Evolutionary conservation across 768 basidiomycete species (phyloP), one percentile per base, ranked within the genome.

Genomic region (Lyophyllum decastes): DNA sequence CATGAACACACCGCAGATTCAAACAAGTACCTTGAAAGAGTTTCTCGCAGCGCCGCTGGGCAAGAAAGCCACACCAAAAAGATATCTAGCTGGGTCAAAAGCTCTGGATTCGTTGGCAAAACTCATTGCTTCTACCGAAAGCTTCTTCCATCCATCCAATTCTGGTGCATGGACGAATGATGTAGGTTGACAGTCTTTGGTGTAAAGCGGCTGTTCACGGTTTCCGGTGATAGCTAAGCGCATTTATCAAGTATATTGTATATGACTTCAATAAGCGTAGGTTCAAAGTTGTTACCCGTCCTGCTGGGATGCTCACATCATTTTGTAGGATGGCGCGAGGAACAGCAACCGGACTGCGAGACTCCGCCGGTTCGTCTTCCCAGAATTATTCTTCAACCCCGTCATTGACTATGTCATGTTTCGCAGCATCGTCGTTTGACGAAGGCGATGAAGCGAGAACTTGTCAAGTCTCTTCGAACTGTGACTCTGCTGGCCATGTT

Each of bases 91-190:
- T 14, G 94, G 94, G 12, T 90, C 85, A 22, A 90, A 85, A 69
- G 91, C 94, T 3, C 74, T 96, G 55, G 93, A 95, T 68, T 90
- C 92, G 8, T 74, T 96, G n/a, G 86, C 85, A 11, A 88, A 88
- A 69, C 75, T 96, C 59, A 86, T 96, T 62, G 90, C 90, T 7
- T 92, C 92, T 5, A 90, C 87, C 25, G 94, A 96, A 71, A 87
- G 87, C 55, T 94, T 94, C 75, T 96, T 95, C 74, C 94, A 95
- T 68, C 94, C 94, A 0, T 88, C 88, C 10, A 94, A 93, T 66
- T 90, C 90, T 1, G 93, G 93, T 9, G 77, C 82, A 11, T 94
- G 92, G 89, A 92, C 92, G 4, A 73, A 80, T 51, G 88, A 90
- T 76, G 88, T 88, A 72, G 57, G 82, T 72, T 21, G 35, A 49